phyloP scores from a whole-genome alignment of 345 rosid species.

The Heritiera fomes region DNA sequence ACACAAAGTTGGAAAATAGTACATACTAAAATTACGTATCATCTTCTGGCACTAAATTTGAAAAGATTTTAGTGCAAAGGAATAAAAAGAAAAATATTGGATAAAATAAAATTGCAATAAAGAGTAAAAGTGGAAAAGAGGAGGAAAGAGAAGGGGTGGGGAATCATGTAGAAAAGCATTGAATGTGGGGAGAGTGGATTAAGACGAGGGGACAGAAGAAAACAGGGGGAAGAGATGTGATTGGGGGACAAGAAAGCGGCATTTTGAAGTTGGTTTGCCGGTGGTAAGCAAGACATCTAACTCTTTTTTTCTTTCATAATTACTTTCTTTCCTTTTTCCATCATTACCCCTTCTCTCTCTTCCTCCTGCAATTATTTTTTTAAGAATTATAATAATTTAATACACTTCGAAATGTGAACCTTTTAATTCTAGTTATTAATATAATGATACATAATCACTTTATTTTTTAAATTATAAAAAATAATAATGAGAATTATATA shows the following conservation, averaged over 20 bases:
- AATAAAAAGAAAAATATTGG: background rate
- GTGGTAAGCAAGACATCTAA: slow-evolving; percentile 29
- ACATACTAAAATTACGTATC: too few relatives aligned
- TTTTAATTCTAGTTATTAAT: too few relatives aligned
- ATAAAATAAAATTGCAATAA: background rate
- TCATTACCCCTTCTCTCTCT: slow-evolving; percentile 16
- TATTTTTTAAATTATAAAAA: too few relatives aligned
- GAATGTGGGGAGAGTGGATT: background rate
- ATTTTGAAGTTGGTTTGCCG: slow-evolving; percentile 51
- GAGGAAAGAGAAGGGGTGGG: background rate
- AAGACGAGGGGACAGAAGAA: slow-evolving; percentile 19
- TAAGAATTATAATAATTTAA: too few relatives aligned
- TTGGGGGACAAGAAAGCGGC: slow-evolving; percentile 53
- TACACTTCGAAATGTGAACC: too few relatives aligned
- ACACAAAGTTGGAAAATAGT: too few relatives aligned
- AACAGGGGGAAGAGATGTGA: slow-evolving; percentile 30
- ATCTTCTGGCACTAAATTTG: too few relatives aligned
- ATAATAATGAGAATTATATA: too few relatives aligned
- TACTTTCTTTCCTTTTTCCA: slow-evolving; percentile 12
- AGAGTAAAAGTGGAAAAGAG: slow-evolving; percentile 17
- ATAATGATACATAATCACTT: too few relatives aligned
- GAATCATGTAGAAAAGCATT: background rate
- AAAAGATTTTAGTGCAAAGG: too few relatives aligned
- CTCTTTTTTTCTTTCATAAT: background rate
- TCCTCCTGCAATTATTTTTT: background rate